Percentiles rank a stretch among this genome's conserved stretches.
Evolutionary conservation across 176 grass and related monocot species (phyloP).

Genomic region (Panicum miliaceum): DNA sequence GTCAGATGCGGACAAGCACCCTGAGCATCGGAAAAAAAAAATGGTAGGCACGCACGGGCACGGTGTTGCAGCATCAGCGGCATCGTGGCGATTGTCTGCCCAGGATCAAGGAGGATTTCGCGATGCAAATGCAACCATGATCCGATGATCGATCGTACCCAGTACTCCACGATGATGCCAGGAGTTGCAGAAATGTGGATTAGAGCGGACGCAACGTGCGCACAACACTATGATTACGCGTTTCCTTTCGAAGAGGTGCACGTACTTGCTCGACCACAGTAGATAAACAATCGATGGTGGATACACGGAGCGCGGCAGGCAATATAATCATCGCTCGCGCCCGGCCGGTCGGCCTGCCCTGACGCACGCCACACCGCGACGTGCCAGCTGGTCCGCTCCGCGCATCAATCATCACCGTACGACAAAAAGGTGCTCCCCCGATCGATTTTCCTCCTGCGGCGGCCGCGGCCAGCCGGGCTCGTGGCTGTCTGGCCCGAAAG

Average conservation of each 20-base stretch:
- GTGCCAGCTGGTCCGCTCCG: neutral
- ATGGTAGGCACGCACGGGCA: too few relatives aligned
- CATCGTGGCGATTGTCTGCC: too few relatives aligned
- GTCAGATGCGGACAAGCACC: neutral
- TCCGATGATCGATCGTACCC: too few relatives aligned
- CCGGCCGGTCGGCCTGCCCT: neutral
- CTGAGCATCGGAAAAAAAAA: neutral
- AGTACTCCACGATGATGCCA: neutral
- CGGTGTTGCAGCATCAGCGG: too few relatives aligned
- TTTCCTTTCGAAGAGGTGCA: too few relatives aligned
- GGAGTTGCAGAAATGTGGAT: neutral
- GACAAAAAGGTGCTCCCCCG: too few relatives aligned
- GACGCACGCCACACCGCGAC: neutral
- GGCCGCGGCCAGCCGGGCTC: too few relatives aligned
- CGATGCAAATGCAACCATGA: too few relatives aligned
- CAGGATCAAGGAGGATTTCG: too few relatives aligned
- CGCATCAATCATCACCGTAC: too few relatives aligned
- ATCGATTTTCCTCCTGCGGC: too few relatives aligned
- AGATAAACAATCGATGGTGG: slow-evolving; percentile 1
- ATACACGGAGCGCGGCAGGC: neutral
- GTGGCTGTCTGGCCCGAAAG: too few relatives aligned
- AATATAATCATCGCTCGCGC: slow-evolving; percentile 13
- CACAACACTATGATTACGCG: slow-evolving; percentile 20
- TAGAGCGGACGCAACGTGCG: slow-evolving; percentile 34
- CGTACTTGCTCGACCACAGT: neutral